Percentiles rank a stretch among this genome's conserved stretches.
Evolutionary conservation across 345 rosid species (phyloP).

Genomic region (Camelina laxa): DNA sequence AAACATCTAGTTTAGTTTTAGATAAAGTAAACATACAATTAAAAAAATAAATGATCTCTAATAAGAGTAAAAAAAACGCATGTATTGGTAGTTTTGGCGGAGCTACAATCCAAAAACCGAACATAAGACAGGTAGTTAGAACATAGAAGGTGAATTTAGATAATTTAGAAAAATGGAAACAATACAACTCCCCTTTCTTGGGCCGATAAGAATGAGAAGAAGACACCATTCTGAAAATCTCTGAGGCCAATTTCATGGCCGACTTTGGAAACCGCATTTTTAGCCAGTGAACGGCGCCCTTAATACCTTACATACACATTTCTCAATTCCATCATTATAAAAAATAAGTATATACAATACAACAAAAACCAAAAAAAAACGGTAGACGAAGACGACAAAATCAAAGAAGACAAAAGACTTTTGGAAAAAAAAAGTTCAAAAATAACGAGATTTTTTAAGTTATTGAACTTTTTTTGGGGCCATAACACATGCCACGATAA

Average conservation of each 20-base stretch:
- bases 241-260: slow-evolving; percentile 12
- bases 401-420: slow-evolving; percentile 19
- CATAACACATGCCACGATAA: slow-evolving; percentile 38
- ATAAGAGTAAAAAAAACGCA: neutral
- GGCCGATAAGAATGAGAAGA: slow-evolving; percentile 29
- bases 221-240: slow-evolving; percentile 28
- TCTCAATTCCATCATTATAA: neutral
- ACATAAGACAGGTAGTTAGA: neutral
- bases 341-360: neutral
- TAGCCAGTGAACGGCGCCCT: slow-evolving; percentile 31
- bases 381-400: slow-evolving; percentile 26
- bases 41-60: neutral
- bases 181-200: slow-evolving; percentile 1
- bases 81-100: slow-evolving; percentile 1
- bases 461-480: neutral
- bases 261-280: slow-evolving; percentile 38
- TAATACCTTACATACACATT: slow-evolving; percentile 21
- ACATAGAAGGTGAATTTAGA: neutral
- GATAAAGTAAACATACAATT: neutral
- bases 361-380: neutral
- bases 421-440: neutral
- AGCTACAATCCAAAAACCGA: neutral
- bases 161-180: neutral
- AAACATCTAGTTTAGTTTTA: neutral
- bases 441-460: neutral